Evolutionary conservation across 2,329 filamentous ascomycete species (phyloP).

Genomic region (Geosmithia putterillii): DNA sequence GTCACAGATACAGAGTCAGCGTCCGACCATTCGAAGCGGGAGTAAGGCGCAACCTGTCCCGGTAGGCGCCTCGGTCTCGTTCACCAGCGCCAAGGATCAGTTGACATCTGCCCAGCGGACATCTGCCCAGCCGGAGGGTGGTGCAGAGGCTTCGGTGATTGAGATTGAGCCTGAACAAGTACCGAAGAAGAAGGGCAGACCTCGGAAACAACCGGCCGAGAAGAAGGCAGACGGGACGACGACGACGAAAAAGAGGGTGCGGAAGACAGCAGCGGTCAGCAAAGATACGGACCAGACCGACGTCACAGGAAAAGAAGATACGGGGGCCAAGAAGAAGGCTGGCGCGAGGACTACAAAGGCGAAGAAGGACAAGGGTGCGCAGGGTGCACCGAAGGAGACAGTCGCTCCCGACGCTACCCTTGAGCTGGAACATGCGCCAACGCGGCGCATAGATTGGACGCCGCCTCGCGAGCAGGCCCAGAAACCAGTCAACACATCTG

Average conservation of each 20-base stretch:
- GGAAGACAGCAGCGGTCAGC: neutral
- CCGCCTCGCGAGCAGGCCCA: slow-evolving; percentile 35
- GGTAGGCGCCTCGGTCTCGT: slow-evolving; percentile 17
- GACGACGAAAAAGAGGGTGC: neutral
- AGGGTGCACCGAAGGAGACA: neutral
- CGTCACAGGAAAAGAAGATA: neutral
- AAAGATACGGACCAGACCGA: neutral
- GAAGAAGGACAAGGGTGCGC: neutral
- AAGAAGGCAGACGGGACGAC: neutral
- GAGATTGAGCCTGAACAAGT: slow-evolving; percentile 8
- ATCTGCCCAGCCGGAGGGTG: slow-evolving; percentile 13
- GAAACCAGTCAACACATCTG: slow-evolving; percentile 16
- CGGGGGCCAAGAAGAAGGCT: neutral
- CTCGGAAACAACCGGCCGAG: slow-evolving; percentile 5
- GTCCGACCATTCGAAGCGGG: slow-evolving; percentile 19
- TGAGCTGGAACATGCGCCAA: slow-evolving; percentile 34
- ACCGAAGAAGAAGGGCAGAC: slow-evolving; percentile 9
- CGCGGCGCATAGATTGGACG: slow-evolving; percentile 54
- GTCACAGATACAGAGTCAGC: slow-evolving; percentile 16
- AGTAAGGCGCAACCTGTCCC: slow-evolving; percentile 24
- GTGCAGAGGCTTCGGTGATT: slow-evolving; percentile 8
- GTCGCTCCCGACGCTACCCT: slow-evolving; percentile 18
- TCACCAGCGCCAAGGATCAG: slow-evolving; percentile 28
- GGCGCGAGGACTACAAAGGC: too few species aligned
- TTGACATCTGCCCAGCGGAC: slow-evolving; percentile 19